These are phyloP conservation scores for Coprinopsis sp. DNA, from an alignment of 768 basidiomycete genomes.

Conservation along the genomic window DNA sequence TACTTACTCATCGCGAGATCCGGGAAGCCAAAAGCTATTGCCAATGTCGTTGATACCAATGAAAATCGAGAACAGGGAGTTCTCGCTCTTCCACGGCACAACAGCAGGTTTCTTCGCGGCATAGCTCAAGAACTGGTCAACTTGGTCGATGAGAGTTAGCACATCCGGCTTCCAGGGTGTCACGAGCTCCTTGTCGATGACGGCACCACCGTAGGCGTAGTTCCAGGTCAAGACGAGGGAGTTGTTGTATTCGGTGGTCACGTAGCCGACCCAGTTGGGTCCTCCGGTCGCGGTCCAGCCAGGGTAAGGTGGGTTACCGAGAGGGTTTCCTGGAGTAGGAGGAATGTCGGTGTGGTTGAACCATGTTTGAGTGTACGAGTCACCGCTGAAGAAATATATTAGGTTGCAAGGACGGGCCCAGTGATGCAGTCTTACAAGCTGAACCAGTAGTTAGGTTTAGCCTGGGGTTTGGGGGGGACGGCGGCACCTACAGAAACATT, in stretches of 20 bases:
- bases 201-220: slow-evolving; percentile 63
- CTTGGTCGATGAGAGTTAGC: slow-evolving; percentile 54
- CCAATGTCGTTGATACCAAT: slow-evolving; percentile 72
- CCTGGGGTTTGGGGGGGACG: slow-evolving; percentile 12
- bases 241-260: slow-evolving; percentile 48
- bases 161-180: slow-evolving; percentile 48
- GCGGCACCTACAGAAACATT: too few species aligned
- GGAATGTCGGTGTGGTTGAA: slow-evolving; percentile 38
- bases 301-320: slow-evolving; percentile 53
- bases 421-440: slow-evolving; percentile 39
- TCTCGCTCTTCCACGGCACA: slow-evolving; percentile 51
- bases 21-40: slow-evolving; percentile 44
- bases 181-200: slow-evolving; percentile 56
- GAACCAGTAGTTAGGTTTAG: slow-evolving; percentile 47
- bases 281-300: slow-evolving; percentile 52
- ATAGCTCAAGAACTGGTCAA: slow-evolving; percentile 49
- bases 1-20: slow-evolving; percentile 46
- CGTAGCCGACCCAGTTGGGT: slow-evolving; percentile 56
- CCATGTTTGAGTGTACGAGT: slow-evolving; percentile 57
- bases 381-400: slow-evolving; percentile 34
- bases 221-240: slow-evolving; percentile 56
- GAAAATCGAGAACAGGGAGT: slow-evolving; percentile 63
- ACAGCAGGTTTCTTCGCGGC: slow-evolving; percentile 44
- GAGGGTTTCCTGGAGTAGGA: slow-evolving; percentile 41
- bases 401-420: background rate